Evolutionary conservation across 805 yeast genomes (phyloP).

Genomic region (Lachancea sp.): DNA sequence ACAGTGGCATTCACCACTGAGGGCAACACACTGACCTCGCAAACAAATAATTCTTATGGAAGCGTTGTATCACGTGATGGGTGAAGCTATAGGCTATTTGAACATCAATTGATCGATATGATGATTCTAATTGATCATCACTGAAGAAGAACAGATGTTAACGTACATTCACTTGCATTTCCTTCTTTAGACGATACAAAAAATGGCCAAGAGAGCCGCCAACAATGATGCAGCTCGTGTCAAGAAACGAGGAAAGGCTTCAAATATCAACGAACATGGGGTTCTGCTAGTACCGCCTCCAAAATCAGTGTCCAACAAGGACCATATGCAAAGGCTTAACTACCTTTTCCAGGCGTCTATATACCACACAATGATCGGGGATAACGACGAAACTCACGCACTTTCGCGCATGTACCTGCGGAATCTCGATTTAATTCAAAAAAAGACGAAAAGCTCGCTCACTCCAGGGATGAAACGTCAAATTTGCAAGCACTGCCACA

Average conservation of each 20-base stretch:
- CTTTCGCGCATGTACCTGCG: conserved; percentile 53
- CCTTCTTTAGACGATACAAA: no score
- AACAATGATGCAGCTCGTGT: background rate
- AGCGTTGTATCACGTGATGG: conserved; percentile 1
- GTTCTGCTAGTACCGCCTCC: conserved; percentile 30
- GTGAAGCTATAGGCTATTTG: background rate
- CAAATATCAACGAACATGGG: conserved; percentile 18
- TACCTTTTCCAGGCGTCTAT: conserved; percentile 53
- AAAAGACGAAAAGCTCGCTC: conserved; percentile 58
- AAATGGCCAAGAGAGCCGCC: background rate
- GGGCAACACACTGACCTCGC: background rate
- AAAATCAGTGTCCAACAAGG: conserved; percentile 43
- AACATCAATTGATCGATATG: background rate
- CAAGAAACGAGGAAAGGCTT: conserved; percentile 1
- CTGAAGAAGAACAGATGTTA: no score
- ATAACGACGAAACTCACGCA: conserved; percentile 22
- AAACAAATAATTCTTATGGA: background rate
- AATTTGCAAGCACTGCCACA: conserved; percentile 61
- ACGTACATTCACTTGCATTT: no score
- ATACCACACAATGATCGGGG: conserved; percentile 31
- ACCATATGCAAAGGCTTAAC: conserved; percentile 53
- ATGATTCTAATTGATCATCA: no score
- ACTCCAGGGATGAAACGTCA: conserved; percentile 62
- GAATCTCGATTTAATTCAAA: conserved; percentile 54
- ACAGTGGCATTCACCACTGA: background rate